Evolutionary conservation across 176 grass and related monocot genomes (phyloP), one percentile per base, ranked within the genome.

Genomic region (Musa schizocarpa): DNA sequence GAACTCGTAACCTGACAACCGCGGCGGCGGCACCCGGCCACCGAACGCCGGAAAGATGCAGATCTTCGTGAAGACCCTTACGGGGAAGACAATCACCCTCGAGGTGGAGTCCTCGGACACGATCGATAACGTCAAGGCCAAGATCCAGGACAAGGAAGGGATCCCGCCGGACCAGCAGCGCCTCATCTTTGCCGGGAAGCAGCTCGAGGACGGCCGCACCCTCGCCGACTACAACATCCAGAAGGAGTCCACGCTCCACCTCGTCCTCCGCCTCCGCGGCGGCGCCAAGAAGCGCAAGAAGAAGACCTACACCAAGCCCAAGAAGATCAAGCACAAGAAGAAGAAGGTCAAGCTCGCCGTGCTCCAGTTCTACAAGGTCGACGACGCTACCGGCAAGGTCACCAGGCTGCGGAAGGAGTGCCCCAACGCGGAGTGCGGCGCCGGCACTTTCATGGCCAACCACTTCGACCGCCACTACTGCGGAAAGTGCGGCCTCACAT

Each of bases 231-330:
- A 80, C 54, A 72, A 72, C 78, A 80, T 80, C 34, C 78, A 80
- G 78, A 80, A 80, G 68, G 78, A 80, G 34, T 80, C 78, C 54
- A 80, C 78, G 13, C 78, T 80, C 54, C 54, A 72, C 68, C 78
- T 80, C 54, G 78, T 80, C 67, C 78, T 58, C 65, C 85, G 88
- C 69, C 88, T 91, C 69, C 82, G 88, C 16, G 85, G 88, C 0
- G 88, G 88, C 79, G 88, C 88, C 68, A 90, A 87, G 82, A 90
- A 91, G 85, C 85, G 88, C 54, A 91, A 91, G 88, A 91, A 91
- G 85, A 91, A 91, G 77, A 85, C 85, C 11, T 91, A 87, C 82
- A 91, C 85, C 82, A 87, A 91, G 79, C 88, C 85, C 23, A 91
- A 91, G 82, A 91, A 91, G 85, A 62, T 77, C 11, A 91, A 91